Percentiles rank a stretch among this genome's conserved stretches.
Evolutionary conservation across 2,329 filamentous ascomycete species (phyloP).

Genomic region (Truncatella angustata): DNA sequence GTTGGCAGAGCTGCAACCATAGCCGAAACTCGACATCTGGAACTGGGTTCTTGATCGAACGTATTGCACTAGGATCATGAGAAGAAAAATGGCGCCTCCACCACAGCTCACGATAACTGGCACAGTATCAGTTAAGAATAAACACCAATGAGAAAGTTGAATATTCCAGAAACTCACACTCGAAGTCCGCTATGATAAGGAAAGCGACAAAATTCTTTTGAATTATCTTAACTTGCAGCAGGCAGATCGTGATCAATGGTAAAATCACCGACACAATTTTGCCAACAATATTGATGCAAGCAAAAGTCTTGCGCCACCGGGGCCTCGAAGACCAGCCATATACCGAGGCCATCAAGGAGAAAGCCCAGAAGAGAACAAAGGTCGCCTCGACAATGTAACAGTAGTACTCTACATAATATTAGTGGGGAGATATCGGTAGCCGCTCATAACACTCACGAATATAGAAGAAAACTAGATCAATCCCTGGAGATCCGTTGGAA

Average conservation of each 20-base stretch:
- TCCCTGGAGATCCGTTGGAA: constrained; percentile 11
- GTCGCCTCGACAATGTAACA: constrained; percentile 16
- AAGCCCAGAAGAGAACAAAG: constrained; percentile 14
- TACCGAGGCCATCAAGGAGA: constrained; percentile 15
- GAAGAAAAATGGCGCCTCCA: constrained; percentile 32
- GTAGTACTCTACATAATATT: constrained; percentile 9
- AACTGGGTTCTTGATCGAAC: constrained; percentile 33
- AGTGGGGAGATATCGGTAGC: background rate
- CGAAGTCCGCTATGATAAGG: constrained; percentile 14
- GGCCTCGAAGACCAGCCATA: constrained; percentile 14
- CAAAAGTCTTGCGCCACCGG: constrained; percentile 2
- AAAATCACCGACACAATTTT: constrained; percentile 15
- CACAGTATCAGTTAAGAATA: background rate
- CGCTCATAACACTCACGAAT: constrained; percentile 13
- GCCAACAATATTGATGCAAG: constrained; percentile 10
- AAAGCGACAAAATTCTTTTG: constrained; percentile 13
- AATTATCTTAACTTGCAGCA: constrained; percentile 13
- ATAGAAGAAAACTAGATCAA: constrained; percentile 17
- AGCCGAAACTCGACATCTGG: constrained; percentile 29
- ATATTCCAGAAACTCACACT: constrained; percentile 10
- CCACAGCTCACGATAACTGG: constrained; percentile 37
- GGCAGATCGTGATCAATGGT: constrained; percentile 11
- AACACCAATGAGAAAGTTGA: background rate
- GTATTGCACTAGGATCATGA: constrained; percentile 40
- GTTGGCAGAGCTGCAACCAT: constrained; percentile 22